Evolutionary conservation across 1,284 basidiomycete species (phyloP).

Genomic region (Tetrapyrgos nigripes): DNA sequence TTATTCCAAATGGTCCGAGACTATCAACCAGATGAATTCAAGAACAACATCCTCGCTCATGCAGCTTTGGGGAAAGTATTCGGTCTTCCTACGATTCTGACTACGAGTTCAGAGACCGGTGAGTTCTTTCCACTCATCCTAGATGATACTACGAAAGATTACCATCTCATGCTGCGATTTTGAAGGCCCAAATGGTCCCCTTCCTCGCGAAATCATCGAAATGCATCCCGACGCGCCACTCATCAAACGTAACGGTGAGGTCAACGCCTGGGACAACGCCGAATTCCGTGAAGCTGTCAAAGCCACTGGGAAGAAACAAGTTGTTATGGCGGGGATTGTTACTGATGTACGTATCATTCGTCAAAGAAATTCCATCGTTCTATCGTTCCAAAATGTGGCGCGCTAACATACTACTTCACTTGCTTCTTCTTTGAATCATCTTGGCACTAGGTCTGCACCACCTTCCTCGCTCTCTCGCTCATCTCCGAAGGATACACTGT

Average conservation of each 20-base stretch:
- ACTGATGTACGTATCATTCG: slow-evolving; percentile 45
- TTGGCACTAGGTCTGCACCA: slow-evolving; percentile 45
- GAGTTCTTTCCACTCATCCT: not conserved
- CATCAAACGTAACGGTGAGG: slow-evolving; percentile 52
- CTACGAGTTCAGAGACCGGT: slow-evolving; percentile 51
- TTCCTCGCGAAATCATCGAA: slow-evolving; percentile 46
- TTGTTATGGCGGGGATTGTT: slow-evolving; percentile 53
- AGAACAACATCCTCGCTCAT: slow-evolving; percentile 51
- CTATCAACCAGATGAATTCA: slow-evolving; percentile 41
- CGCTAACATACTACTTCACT: no score
- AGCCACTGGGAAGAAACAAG: slow-evolving; percentile 52
- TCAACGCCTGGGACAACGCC: slow-evolving; percentile 54
- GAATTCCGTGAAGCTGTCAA: slow-evolving; percentile 52
- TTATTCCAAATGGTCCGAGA: slow-evolving; percentile 51
- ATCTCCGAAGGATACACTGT: slow-evolving; percentile 49
- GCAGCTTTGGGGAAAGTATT: slow-evolving; percentile 50
- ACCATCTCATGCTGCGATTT: not conserved
- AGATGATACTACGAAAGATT: not conserved
- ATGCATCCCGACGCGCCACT: slow-evolving; percentile 50
- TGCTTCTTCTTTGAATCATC: no score
- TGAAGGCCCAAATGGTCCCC: slow-evolving; percentile 51
- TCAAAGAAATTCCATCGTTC: not conserved
- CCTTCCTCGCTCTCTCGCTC: slow-evolving; percentile 53
- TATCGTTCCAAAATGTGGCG: not conserved
- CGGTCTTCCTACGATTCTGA: slow-evolving; percentile 48